Base-by-base conservation (phyloP, 805 yeast genomes). In the Wickerhamomyces ciferrii region DNA sequence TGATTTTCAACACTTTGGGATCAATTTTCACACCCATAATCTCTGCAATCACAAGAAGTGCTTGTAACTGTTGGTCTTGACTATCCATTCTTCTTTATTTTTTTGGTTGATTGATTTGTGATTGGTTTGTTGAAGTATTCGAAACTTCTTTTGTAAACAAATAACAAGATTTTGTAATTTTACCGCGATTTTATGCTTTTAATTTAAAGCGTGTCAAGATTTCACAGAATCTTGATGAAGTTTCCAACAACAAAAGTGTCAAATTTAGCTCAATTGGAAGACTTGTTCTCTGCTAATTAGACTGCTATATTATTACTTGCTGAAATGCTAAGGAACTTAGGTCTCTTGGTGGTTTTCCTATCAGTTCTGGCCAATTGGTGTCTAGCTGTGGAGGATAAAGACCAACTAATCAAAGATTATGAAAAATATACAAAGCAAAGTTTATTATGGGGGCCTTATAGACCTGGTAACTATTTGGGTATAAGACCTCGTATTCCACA, bases 401-500 rank as follows among this genome's bases (percentile, higher is more conserved):
- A 44, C 2, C 39, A 43, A 19, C 40, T 56, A 20, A 39, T 52
- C 3, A 39, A 43, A 2, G 51, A 57, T 0, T 71, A 61, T 44
- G 61, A 62, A 39, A 49, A 56, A 24, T 65, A 68, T 32, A 70
- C 77, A 7, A 68, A 72, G 42, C 67, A 74, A 38, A 76, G 88
- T 2, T 67, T 87, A 24, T 62, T 80, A 29, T 92, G 99, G 99
- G 98, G 96, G 1, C 96, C 98, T 1, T 92, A 90, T 65, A 70
- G 97, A 52, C 83, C 97, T 9, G 86, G 88, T 46, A 71, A 88
- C 39, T 94, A 91, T 65, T 70, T 91, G 49, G 98, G 98, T 2
- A 68, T 94, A 41, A 74, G 91, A 41, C 96, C 98, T 3, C 71
- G 92, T 5, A 57, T 86, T 3, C 96, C 97, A 2, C 74, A 79